phyloP scores from a whole-genome alignment of 2,329 filamentous ascomycete genomes.

The Teratosphaeria nubilosa region DNA sequence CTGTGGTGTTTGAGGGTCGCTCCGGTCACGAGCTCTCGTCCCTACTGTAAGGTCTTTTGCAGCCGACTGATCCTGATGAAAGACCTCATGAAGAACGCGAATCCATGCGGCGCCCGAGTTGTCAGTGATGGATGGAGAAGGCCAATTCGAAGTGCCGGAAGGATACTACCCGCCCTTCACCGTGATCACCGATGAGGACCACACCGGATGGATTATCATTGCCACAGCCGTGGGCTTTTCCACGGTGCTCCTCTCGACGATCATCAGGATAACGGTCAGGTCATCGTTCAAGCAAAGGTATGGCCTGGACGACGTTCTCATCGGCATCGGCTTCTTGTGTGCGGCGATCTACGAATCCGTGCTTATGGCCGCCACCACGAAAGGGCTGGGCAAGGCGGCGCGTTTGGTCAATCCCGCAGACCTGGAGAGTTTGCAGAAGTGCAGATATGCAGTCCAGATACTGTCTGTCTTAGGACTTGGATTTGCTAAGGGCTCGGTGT shows the following conservation, averaged over 20 bases:
- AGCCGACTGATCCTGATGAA: neutral
- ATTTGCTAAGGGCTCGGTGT: constrained; percentile 35
- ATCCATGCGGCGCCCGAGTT: neutral
- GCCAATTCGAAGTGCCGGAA: neutral
- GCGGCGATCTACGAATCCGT: neutral
- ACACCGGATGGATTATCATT: constrained; percentile 9
- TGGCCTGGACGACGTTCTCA: constrained; percentile 19
- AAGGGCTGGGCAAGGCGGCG: neutral
- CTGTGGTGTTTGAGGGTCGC: no score
- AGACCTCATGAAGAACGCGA: neutral
- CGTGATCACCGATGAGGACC: neutral
- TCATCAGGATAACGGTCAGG: neutral
- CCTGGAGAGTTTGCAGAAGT: neutral
- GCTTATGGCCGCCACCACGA: neutral
- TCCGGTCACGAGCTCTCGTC: no score
- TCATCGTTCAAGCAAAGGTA: neutral
- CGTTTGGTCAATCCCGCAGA: neutral
- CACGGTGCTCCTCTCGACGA: neutral
- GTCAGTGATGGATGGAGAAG: neutral
- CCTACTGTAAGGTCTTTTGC: neutral
- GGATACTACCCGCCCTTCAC: neutral
- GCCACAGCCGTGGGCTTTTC: neutral
- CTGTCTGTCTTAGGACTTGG: constrained; percentile 19
- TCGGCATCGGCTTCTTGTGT: constrained; percentile 28
- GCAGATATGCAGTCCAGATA: neutral